Percentiles rank a stretch among this genome's conserved stretches.
Evolutionary conservation across 78 protist species (phyloP).

Genomic region (Dictyostelium citrinum): DNA sequence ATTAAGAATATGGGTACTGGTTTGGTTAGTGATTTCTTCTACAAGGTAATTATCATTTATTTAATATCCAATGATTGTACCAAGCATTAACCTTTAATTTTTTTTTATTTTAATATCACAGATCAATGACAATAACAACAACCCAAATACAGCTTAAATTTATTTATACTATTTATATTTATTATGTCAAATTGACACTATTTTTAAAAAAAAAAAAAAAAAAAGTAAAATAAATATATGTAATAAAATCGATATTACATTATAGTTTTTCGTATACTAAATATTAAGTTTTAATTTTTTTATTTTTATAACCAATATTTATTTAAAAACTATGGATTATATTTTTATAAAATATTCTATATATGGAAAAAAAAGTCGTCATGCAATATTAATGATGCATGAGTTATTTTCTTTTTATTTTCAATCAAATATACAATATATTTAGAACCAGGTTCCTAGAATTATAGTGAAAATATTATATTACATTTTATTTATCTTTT

Average conservation of each 20-base stretch:
- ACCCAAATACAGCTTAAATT: background rate
- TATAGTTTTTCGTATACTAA: background rate
- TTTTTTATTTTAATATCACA: background rate
- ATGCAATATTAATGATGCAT: no score
- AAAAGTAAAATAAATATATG: background rate
- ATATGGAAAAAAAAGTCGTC: no score
- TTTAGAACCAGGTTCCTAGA: no score
- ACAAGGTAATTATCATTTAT: conserved; percentile 9
- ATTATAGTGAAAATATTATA: background rate
- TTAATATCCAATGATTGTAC: background rate
- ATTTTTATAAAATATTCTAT: no score
- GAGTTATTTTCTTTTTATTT: no score
- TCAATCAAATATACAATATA: no score
- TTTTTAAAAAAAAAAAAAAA: background rate
- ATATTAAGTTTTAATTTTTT: background rate
- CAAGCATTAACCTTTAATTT: background rate
- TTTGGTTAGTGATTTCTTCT: conserved; percentile 20
- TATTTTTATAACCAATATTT: background rate
- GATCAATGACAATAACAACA: background rate
- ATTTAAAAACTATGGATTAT: no score
- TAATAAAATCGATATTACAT: background rate
- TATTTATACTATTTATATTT: background rate
- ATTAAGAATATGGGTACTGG: conserved; percentile 50
- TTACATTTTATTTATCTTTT: background rate
- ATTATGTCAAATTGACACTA: background rate